Conservation (phyloP, 257 asterid species). For the Sherardia arvensis region DNA sequence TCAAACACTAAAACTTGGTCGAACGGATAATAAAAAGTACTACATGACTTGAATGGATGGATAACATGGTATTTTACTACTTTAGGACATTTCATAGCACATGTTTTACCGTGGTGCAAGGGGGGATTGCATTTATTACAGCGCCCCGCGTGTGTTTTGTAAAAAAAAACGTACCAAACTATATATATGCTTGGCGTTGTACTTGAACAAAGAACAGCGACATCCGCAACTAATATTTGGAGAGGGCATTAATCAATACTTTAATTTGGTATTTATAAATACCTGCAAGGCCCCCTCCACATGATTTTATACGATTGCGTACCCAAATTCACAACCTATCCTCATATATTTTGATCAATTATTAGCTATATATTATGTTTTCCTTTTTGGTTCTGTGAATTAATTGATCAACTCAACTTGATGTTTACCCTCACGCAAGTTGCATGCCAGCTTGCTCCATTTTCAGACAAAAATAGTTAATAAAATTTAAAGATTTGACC, state of each 20-base stretch:
- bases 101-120: background rate
- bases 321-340: background rate
- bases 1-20: too few species aligned
- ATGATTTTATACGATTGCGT: background rate
- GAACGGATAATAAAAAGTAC: too few species aligned
- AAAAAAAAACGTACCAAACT: background rate
- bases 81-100: background rate
- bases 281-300: background rate
- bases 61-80: background rate
- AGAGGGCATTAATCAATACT: background rate
- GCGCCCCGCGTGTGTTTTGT: background rate
- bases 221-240: background rate
- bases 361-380: too few species aligned
- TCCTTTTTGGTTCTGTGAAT: too few species aligned
- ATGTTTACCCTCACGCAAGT: background rate
- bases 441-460: background rate
- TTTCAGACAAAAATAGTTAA: background rate
- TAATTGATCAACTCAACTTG: too few species aligned
- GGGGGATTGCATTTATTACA: background rate
- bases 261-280: background rate
- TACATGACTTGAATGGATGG: too few species aligned
- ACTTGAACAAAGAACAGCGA: background rate
- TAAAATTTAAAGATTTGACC: background rate
- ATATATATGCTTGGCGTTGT: background rate
- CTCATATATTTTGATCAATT: too few species aligned